These are phyloP conservation scores for Cornus controversa DNA, from an alignment of 148 eudicot species.

Conservation along the genomic window DNA sequence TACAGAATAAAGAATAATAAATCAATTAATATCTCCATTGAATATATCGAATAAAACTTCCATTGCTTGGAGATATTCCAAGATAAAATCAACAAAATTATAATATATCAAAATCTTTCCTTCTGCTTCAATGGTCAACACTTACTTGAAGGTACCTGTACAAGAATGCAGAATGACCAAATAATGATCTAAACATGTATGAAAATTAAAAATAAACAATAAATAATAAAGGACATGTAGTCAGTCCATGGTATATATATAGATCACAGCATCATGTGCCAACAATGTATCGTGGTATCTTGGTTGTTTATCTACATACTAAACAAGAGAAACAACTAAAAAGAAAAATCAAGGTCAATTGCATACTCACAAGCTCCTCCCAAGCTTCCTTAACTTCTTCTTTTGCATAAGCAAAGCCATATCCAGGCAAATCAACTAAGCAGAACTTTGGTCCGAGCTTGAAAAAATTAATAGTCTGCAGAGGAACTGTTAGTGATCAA, in stretches of 20 bases:
- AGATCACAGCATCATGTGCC: background rate
- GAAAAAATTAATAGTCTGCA: slow-evolving; percentile 90
- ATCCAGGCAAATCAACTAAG: slow-evolving; percentile 96
- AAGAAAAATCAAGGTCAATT: slow-evolving; percentile 8
- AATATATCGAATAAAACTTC: too few relatives aligned
- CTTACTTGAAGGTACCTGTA: background rate
- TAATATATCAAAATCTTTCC: background rate
- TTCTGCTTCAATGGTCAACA: background rate
- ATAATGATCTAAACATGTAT: too few relatives aligned
- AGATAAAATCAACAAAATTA: background rate
- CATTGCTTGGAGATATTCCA: too few relatives aligned
- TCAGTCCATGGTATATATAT: too few relatives aligned
- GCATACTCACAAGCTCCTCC: slow-evolving; percentile 86
- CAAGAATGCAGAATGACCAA: too few relatives aligned
- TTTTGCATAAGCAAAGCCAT: slow-evolving; percentile 97
- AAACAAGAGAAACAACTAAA: slow-evolving; percentile 4
- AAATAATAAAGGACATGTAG: too few relatives aligned
- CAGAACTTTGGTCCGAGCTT: slow-evolving; percentile 76
- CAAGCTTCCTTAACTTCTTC: slow-evolving; percentile 97
- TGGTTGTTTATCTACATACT: background rate
- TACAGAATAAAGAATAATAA: too few relatives aligned
- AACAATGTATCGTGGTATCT: background rate
- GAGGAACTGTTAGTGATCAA: slow-evolving; percentile 16
- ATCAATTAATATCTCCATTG: too few relatives aligned
- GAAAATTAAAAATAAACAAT: too few relatives aligned